These are phyloP conservation scores for Nicotiana benthamiana DNA, from an alignment of 257 asterid genomes.

Conservation along the genomic window DNA sequence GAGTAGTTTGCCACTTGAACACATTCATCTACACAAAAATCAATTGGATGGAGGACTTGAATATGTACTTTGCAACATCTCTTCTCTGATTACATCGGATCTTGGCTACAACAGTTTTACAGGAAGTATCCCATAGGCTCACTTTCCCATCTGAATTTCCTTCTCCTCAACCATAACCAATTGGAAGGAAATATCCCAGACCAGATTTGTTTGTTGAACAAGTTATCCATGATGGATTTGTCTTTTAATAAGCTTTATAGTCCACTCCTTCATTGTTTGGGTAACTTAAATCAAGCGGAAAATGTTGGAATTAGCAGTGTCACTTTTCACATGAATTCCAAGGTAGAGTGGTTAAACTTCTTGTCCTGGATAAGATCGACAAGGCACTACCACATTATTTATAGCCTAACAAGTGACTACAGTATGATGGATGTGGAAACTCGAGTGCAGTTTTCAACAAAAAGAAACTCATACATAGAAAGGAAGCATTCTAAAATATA, in stretches of 20 bases:
- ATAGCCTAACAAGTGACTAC: too few relatives aligned
- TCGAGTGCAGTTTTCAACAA: not conserved
- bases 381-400: constrained; percentile 4
- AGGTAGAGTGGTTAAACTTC: not conserved
- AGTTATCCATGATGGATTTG: constrained; percentile 1
- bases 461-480: not conserved
- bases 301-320: too few relatives aligned
- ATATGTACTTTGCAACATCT: not conserved
- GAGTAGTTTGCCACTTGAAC: not conserved
- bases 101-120: not conserved
- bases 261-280: not conserved
- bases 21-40: not conserved
- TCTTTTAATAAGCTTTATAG: not conserved
- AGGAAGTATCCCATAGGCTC: not conserved
- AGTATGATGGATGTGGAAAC: not conserved
- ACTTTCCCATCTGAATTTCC: not conserved
- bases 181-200: not conserved
- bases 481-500: not conserved
- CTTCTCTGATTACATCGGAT: not conserved
- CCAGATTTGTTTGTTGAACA: not conserved
- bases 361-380: not conserved
- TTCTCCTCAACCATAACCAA: not conserved
- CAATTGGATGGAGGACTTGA: not conserved
- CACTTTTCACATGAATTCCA: too few relatives aligned
- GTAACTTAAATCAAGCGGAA: not conserved